Evolutionary conservation across 495 filamentous ascomycete species (phyloP), one percentile per base, ranked within the genome.

Genomic region (Penicillium odoratum): DNA sequence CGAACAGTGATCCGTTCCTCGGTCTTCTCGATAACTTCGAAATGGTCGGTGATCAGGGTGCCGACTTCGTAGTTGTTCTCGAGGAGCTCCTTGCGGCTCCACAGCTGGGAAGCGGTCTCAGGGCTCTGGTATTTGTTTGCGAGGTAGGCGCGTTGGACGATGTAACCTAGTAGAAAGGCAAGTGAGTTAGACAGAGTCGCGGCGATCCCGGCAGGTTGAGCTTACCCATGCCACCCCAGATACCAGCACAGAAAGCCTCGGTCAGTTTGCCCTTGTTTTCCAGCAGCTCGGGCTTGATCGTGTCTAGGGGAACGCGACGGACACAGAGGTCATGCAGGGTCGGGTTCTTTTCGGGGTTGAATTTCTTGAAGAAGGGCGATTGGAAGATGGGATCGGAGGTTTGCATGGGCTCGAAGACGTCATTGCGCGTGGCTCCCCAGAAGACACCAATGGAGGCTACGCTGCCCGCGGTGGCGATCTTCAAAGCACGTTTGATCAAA

Each of bases 31-130:
- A 92, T 71, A 0, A 92, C 87, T 69, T 92, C 86, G 68, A 92
- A 91, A 70, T 92, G 88, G 65, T 92, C 88, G 28, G 85, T 88
- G 62, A 90, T 81, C 30, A 81, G 67, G 21, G 87, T 87, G 28
- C 87, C 87, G 38, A 80, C 71, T 28, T 85, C 78, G 68, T 88
- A 92, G 34, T 58, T 74, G 30, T 76, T 81, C 16, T 62, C 48
- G 21, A 76, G 63, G 1, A 92, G 77, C 38, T 86, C 81, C 7
- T 74, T 65, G 25, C 67, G 73, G 5, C 77, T 73, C 88, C 88
- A 91, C 21, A 91, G 81, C 59, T 90, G 81, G 52, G 70, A 56
- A 26, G 82, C 75, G 7, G 87, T 88, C n/a, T 80, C 80, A 4
- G 84, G 75, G 38, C 70, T 71, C 47, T 83, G 76, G 71, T 88